Evolutionary conservation across 139 green algal genomes (phyloP).

Genomic region (Micractinium conductrix): DNA sequence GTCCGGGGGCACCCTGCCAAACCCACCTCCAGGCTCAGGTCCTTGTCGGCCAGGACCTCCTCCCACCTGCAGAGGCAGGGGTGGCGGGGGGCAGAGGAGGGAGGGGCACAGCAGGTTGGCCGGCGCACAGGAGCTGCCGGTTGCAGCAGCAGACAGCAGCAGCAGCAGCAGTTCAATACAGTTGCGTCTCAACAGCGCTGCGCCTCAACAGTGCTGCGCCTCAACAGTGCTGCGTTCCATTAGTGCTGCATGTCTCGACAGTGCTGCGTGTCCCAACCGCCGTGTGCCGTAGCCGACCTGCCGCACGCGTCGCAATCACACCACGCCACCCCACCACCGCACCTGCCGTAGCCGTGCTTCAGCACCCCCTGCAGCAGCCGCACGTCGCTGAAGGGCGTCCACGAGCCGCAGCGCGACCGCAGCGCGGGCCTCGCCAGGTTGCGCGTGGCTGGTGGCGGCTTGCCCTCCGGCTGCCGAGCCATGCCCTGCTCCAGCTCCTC

Average conservation of each 20-base stretch:
- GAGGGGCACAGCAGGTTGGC: neutral
- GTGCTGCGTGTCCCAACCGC: neutral
- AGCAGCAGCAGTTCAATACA: too few species aligned
- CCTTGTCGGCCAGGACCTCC: neutral
- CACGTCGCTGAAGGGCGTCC: neutral
- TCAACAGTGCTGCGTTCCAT: too few species aligned
- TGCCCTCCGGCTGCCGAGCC: neutral
- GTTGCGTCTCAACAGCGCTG: too few species aligned
- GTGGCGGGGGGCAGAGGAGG: neutral
- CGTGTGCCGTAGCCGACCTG: neutral
- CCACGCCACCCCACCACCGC: neutral
- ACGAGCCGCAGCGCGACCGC: neutral
- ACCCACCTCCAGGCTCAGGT: too few species aligned
- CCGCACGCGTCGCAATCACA: neutral
- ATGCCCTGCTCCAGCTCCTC: neutral
- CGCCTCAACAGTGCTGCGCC: too few species aligned
- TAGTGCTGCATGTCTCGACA: too few species aligned
- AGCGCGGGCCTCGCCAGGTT: neutral
- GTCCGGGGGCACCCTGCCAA: too few species aligned
- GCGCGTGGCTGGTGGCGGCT: neutral
- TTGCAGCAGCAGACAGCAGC: too few species aligned
- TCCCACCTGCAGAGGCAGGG: neutral
- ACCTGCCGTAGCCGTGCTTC: constrained; percentile 13
- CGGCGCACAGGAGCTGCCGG: too few species aligned
- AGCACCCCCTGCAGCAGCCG: constrained; percentile 6